Evolutionary conservation across 345 rosid species (phyloP), one percentile per base, ranked within the genome.

Genomic region (Eucalyptus pauciflora): DNA sequence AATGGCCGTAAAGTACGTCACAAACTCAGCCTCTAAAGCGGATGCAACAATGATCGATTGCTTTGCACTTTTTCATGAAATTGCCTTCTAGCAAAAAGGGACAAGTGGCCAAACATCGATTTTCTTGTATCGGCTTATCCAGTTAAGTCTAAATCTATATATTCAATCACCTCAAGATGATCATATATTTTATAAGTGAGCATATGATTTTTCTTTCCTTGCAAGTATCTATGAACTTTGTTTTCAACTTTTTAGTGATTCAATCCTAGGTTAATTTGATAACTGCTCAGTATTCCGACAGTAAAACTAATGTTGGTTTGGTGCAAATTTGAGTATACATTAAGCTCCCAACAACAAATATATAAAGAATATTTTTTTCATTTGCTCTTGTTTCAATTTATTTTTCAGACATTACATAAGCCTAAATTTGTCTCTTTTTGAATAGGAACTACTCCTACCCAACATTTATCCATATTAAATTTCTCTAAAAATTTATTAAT

Each of bases 21-120:
- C 86, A 45, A 90, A 46, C 25, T 90, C n/a, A 13, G 51, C 88
- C 76, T 87, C 60, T 69, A 87, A 67, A 52, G 56, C 0, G 10
- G 24, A 18, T 18, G 56, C 56, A 18, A 52, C 10, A 52, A 52
- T 52, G 24, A 52, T 52, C 0, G 62, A 62, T 13, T 62, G 22
- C 85, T 89, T 89, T 29, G 24, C 79, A 87, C 85, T 89, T 13
- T 88, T 90, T 52, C 86, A 87, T 76, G 90, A 89, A 5, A 90
- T 45, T 41, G 27, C 33, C 86, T 54, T 27, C 33, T 46, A 29
- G 49, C 88, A n/a, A 50, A 89, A 67, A 87, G 56, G 87, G 51
- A 90, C 49, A 88, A 5, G 18, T 85, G 76, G 85, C 86, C 86
- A 60, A 87, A 89, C 11, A 50, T 91, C 8, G 31, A 89, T 41